phyloP scores from a whole-genome alignment of 805 yeast species.

The Saturnispora kantuleensis region DNA sequence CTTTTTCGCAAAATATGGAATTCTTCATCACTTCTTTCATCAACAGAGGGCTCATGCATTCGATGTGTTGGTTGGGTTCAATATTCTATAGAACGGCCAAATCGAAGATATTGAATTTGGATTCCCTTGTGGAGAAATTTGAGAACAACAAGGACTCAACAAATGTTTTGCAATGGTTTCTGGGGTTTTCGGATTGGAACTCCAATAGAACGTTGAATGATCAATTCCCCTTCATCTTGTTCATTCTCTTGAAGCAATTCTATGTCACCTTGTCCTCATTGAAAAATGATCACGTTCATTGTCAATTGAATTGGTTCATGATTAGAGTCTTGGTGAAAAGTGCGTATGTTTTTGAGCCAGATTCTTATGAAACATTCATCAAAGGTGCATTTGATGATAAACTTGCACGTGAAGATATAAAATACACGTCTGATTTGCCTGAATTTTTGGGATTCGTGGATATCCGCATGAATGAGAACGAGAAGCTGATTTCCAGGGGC shows the following conservation, averaged over 20 bases:
- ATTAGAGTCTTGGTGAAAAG: slow-evolving; percentile 23
- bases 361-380: slow-evolving; percentile 14
- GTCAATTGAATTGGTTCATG: slow-evolving; percentile 20
- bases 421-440: not conserved
- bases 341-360: slow-evolving; percentile 16
- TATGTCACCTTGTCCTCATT: slow-evolving; percentile 17
- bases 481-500: not conserved
- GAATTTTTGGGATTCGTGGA: slow-evolving; percentile 1
- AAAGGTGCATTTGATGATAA: slow-evolving; percentile 1
- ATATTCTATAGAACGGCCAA: slow-evolving; percentile 5
- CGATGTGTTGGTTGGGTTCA: slow-evolving; percentile 6
- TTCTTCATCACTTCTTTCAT: slow-evolving; percentile 16
- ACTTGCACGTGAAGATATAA: not conserved
- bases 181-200: slow-evolving; percentile 7
- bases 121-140: slow-evolving; percentile 16
- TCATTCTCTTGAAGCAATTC: slow-evolving; percentile 22
- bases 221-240: slow-evolving; percentile 20
- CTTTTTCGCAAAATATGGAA: slow-evolving; percentile 21
- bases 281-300: slow-evolving; percentile 15
- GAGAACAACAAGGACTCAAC: slow-evolving; percentile 24
- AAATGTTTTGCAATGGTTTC: slow-evolving; percentile 25
- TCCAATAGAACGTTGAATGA: slow-evolving; percentile 12
- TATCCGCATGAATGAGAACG: not conserved
- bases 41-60: slow-evolving; percentile 1
- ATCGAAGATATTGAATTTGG: slow-evolving; percentile 8